Evolutionary conservation across 306 rosid genomes (phyloP).

Genomic region (Datisca glomerata): DNA sequence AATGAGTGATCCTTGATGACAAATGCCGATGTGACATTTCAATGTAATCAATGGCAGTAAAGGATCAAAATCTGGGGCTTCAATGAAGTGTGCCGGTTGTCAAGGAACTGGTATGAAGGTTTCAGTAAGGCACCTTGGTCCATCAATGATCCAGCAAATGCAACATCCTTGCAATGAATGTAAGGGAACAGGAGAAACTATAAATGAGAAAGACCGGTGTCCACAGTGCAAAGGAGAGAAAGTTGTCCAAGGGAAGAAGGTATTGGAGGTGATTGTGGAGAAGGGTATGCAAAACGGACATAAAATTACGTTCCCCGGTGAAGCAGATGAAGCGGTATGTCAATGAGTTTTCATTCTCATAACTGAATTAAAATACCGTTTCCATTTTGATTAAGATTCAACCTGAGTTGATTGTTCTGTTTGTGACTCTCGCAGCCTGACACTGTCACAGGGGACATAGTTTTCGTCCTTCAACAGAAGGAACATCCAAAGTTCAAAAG

Average conservation of each 20-base stretch:
- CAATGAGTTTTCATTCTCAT: neutral
- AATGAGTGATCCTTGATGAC: too few species aligned
- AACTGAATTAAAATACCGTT: neutral
- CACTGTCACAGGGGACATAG: conserved; percentile 65
- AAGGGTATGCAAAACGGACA: conserved; percentile 88
- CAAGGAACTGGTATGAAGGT: conserved; percentile 86
- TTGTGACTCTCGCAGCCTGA: conserved; percentile 49
- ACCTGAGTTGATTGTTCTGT: conserved; percentile 6
- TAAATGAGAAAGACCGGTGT: conserved; percentile 64
- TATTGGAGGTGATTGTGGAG: conserved; percentile 66
- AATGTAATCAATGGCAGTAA: too few species aligned
- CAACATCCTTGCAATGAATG: conserved; percentile 84
- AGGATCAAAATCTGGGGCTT: conserved; percentile 78
- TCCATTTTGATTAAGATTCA: too few species aligned
- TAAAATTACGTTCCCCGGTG: conserved; percentile 84
- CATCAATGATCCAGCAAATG: conserved; percentile 81
- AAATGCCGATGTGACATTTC: too few species aligned
- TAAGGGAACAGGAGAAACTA: conserved; percentile 83
- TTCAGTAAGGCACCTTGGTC: conserved; percentile 63
- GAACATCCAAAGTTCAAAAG: conserved; percentile 72
- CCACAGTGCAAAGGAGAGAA: conserved; percentile 74
- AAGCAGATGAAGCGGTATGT: conserved; percentile 78
- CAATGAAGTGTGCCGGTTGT: conserved; percentile 51
- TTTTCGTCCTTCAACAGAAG: conserved; percentile 63
- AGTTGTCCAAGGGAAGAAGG: conserved; percentile 75